A percentile compares a stretch with the other conserved stretches of the same genome.
phyloP scores from a whole-genome alignment of 192 early-diverging fungal species.

The Geosiphon pyriformis region DNA sequence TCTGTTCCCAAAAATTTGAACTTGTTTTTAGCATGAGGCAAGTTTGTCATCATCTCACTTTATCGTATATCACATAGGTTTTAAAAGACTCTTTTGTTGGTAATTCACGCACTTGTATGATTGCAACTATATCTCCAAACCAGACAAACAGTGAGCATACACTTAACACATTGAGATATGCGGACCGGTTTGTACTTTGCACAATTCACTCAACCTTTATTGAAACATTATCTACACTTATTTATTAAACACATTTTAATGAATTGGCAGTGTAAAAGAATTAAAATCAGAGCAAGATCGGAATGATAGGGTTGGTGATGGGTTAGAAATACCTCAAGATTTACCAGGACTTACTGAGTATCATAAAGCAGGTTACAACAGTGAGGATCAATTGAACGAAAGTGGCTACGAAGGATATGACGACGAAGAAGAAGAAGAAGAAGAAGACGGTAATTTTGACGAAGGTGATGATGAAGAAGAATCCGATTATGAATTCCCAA shows the following conservation, averaged over 20 bases:
- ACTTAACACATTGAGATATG: slow-evolving; percentile 94
- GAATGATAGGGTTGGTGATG: slow-evolving; percentile 21
- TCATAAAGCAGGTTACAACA: slow-evolving; percentile 12
- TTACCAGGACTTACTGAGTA: slow-evolving; percentile 3
- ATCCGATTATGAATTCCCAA: slow-evolving; percentile 32
- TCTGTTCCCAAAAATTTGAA: no score
- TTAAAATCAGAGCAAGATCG: slow-evolving; percentile 40
- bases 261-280: slow-evolving; percentile 34
- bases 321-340: slow-evolving; percentile 8
- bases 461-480: slow-evolving; percentile 33
- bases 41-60: no score
- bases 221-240: neutral
- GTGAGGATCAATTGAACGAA: slow-evolving; percentile 4
- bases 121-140: slow-evolving; percentile 96
- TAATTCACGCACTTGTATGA: slow-evolving; percentile 97
- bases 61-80: slow-evolving; percentile 49
- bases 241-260: neutral
- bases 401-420: slow-evolving; percentile 14
- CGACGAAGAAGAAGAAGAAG: slow-evolving; percentile 12
- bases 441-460: slow-evolving; percentile 21
- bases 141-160: slow-evolving; percentile 94
- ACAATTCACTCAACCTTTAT: neutral
- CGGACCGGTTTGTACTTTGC: slow-evolving; percentile 62
- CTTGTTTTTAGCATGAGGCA: no score
- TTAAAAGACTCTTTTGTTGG: slow-evolving; percentile 98